Evolutionary conservation across 2,329 filamentous ascomycete genomes (phyloP).

Genomic region (Epichloe scottii): DNA sequence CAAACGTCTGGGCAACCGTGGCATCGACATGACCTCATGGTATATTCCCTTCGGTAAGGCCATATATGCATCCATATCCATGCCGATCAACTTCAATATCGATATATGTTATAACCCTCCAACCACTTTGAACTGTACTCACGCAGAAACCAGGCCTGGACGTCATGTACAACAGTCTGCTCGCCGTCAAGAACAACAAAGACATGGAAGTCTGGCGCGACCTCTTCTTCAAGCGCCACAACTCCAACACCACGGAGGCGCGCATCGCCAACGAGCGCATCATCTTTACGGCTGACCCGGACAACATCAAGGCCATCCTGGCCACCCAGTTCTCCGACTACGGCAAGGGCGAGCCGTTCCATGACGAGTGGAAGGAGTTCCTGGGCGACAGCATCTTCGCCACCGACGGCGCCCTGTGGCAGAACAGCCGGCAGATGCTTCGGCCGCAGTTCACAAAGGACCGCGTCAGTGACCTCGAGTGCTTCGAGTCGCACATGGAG

Average conservation of each 20-base stretch:
- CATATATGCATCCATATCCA: neutral
- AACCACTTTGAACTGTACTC: neutral
- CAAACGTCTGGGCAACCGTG: slow-evolving; percentile 31
- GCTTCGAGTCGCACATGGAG: slow-evolving; percentile 69
- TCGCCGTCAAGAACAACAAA: slow-evolving; percentile 36
- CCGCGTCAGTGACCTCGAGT: slow-evolving; percentile 67
- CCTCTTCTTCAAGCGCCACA: slow-evolving; percentile 30
- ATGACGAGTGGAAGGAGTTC: slow-evolving; percentile 30
- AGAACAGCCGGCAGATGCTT: slow-evolving; percentile 66
- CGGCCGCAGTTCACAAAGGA: slow-evolving; percentile 80
- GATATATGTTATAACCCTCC: too few relatives aligned
- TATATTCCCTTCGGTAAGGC: slow-evolving; percentile 33
- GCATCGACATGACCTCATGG: slow-evolving; percentile 21
- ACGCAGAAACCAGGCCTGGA: slow-evolving; percentile 39
- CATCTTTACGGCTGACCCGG: slow-evolving; percentile 38
- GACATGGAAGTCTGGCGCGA: slow-evolving; percentile 50
- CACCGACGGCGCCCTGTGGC: slow-evolving; percentile 71
- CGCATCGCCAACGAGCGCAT: slow-evolving; percentile 38
- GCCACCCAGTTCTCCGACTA: slow-evolving; percentile 45
- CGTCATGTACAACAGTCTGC: slow-evolving; percentile 45
- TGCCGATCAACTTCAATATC: neutral
- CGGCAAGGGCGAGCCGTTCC: slow-evolving; percentile 31
- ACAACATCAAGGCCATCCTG: slow-evolving; percentile 44
- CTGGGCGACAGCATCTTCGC: slow-evolving; percentile 55
- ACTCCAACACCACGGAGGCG: slow-evolving; percentile 47